Percentiles rank a stretch among this genome's conserved stretches.
phyloP scores from a whole-genome alignment of 2,329 filamentous ascomycete species.

The Alternaria brassicicola region DNA sequence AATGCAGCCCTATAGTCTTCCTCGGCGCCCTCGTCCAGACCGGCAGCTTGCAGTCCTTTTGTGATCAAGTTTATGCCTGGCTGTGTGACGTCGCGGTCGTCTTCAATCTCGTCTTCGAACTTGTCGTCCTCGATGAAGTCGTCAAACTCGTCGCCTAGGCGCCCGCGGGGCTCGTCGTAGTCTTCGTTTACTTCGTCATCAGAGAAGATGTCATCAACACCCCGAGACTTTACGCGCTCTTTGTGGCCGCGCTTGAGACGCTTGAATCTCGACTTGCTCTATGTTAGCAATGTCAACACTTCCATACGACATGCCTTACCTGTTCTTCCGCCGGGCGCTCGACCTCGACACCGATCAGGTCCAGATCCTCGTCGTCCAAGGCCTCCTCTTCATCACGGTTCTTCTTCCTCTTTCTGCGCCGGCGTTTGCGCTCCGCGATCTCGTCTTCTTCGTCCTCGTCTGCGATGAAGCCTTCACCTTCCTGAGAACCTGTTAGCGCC shows the following conservation, averaged over 20 bases:
- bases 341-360: conserved; percentile 85
- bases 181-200: conserved; percentile 82
- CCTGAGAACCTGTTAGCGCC: conserved; percentile 57
- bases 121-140: conserved; percentile 98
- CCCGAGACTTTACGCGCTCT: conserved; percentile 69
- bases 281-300: conserved; percentile 20
- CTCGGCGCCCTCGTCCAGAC: conserved; percentile 87
- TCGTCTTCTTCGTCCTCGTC: conserved; percentile 83
- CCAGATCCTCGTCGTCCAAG: conserved; percentile 93
- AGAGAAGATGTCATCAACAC: conserved; percentile 90
- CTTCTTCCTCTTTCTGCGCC: conserved; percentile 78
- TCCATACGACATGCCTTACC: conserved; percentile 56
- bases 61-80: conserved; percentile 73
- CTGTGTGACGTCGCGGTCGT: conserved; percentile 80
- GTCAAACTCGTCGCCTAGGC: conserved; percentile 48
- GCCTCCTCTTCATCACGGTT: conserved; percentile 78
- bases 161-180: conserved; percentile 49
- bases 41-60: conserved; percentile 77
- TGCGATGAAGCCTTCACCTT: conserved; percentile 94
- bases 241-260: conserved; percentile 91
- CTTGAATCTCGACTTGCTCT: conserved; percentile 82
- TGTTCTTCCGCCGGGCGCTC: conserved; percentile 71
- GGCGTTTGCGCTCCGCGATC: conserved; percentile 60
- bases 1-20: conserved; percentile 98
- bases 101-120: conserved; percentile 80